Evolutionary conservation across 306 rosid species (phyloP).

Genomic region (Lithocarpus polystachyus): DNA sequence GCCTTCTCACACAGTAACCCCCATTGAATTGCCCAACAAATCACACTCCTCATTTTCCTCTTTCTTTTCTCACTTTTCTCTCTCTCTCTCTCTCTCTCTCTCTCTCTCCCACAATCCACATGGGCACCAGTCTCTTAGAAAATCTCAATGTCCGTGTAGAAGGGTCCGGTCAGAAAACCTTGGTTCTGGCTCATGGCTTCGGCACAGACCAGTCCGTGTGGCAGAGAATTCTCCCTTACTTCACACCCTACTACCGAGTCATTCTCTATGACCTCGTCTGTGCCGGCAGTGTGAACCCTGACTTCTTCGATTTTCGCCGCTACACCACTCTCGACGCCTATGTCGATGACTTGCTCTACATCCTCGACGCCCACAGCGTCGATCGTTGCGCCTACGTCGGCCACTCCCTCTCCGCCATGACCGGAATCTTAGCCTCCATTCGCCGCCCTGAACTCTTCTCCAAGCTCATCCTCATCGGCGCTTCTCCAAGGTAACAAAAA

Average conservation of each 20-base stretch:
- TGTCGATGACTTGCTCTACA: slow-evolving; percentile 76
- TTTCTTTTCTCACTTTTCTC: too few relatives aligned
- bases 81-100: too few relatives aligned
- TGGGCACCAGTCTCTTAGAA: slow-evolving; percentile 54
- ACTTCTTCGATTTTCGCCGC: slow-evolving; percentile 76
- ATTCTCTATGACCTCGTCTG: slow-evolving; percentile 94
- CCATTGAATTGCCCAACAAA: too few relatives aligned
- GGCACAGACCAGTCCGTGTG: slow-evolving; percentile 99
- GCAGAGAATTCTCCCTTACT: slow-evolving; percentile 75
- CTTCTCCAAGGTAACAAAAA: slow-evolving; percentile 65
- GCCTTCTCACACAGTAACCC: too few relatives aligned
- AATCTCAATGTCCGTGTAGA: slow-evolving; percentile 76
- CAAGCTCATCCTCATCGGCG: slow-evolving; percentile 88
- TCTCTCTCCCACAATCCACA: background rate
- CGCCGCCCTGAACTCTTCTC: slow-evolving; percentile 84
- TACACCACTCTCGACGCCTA: slow-evolving; percentile 84
- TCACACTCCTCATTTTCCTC: too few relatives aligned
- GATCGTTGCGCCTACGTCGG: slow-evolving; percentile 78
- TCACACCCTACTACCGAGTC: slow-evolving; percentile 64
- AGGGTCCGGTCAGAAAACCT: slow-evolving; percentile 67
- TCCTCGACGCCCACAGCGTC: slow-evolving; percentile 64
- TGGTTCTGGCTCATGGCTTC: slow-evolving; percentile 80
- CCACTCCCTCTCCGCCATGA: slow-evolving; percentile 97
- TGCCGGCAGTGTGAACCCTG: slow-evolving; percentile 99
- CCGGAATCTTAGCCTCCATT: slow-evolving; percentile 84